phyloP scores from a whole-genome alignment of 352 stramenopile species.

The Phytophthora idaei region DNA sequence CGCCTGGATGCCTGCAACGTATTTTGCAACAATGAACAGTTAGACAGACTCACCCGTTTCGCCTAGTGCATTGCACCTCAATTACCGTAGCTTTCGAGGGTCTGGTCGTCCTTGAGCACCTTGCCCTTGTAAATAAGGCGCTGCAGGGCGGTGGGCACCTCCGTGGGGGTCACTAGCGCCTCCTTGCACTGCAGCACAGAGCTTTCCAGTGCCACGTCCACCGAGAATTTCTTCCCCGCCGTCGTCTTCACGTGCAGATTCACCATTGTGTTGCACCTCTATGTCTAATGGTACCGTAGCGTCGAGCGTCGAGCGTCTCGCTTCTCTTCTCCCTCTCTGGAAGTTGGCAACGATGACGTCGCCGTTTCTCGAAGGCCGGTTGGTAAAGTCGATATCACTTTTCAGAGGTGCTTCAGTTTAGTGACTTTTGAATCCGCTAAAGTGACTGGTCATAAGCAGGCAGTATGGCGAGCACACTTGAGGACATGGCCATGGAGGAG shows the following conservation, averaged over 20 bases:
- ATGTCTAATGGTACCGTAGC: not conserved
- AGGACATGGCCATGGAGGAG: conserved; percentile 9
- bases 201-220: conserved; percentile 73
- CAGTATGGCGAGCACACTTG: not conserved
- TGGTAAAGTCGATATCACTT: conserved; percentile 4
- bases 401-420: conserved; percentile 1
- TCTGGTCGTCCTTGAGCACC: conserved; percentile 90
- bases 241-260: conserved; percentile 87
- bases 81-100: conserved; percentile 81
- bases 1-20: conserved; percentile 60
- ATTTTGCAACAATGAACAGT: conserved; percentile 1
- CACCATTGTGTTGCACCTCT: conserved; percentile 47
- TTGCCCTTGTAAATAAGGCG: conserved; percentile 92
- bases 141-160: conserved; percentile 78
- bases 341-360: conserved; percentile 14
- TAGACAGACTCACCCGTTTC: not conserved
- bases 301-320: conserved; percentile 3
- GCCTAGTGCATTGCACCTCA: not conserved
- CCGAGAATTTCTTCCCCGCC: conserved; percentile 75
- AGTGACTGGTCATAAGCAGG: not conserved
- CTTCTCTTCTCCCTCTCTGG: conserved; percentile 13
- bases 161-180: conserved; percentile 66
- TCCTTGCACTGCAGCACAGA: conserved; percentile 84
- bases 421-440: not conserved
- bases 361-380: not conserved